Base-by-base conservation (phyloP, 2,329 filamentous ascomycete species). In the Tympanopsis confertula region DNA sequence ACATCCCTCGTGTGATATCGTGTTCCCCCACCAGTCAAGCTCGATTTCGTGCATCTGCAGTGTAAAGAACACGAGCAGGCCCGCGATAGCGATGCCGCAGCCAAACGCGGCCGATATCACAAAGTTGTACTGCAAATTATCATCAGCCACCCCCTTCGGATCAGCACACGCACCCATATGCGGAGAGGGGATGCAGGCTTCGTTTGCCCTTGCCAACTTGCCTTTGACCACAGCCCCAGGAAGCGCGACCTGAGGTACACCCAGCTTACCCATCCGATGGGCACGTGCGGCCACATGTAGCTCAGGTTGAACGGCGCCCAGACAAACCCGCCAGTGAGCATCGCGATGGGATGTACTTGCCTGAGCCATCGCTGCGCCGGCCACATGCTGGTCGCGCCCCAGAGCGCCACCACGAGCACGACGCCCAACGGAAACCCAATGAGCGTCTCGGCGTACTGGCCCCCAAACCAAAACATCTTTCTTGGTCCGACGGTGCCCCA, bases 401-500 rank as follows among this genome's bases (percentile, higher is more conserved):
- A 65, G 43, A 69, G 57, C 30, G 58, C 45, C 30, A 70, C 43
- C 4, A 68, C 65, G 5, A 70, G 47, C 4, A 60, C 37, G 2
- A 66, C 51, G 12, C 70, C 70, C 5, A 71, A 47, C 2, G 68
- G 66, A 45, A 73, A 74, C 3, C 68, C 68, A 7, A 67, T 46
- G 20, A 72, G 49, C 0, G 66, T 61, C 36, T 61, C 53, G 3
- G 58, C 63, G 51, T 74, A 74, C 39, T 63, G 59, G 5, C 66
- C 65, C 7, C 61, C 50, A 15, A 54, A 52, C 3, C 69, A 68
- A 43, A 68, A 74, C 20, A 72, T 60, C 49, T 65, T 66, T 41
- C 55, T 54, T 0, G 68, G 67, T 0, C 69, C 68, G 26, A 74
- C 63, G 1, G 66, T 69, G 18, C 69, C 70, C 68, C 69, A 74